Evolutionary conservation across 108 stramenopile genomes (phyloP), one percentile per base, ranked within the genome.

Genomic region (Conticribra guillardii): DNA sequence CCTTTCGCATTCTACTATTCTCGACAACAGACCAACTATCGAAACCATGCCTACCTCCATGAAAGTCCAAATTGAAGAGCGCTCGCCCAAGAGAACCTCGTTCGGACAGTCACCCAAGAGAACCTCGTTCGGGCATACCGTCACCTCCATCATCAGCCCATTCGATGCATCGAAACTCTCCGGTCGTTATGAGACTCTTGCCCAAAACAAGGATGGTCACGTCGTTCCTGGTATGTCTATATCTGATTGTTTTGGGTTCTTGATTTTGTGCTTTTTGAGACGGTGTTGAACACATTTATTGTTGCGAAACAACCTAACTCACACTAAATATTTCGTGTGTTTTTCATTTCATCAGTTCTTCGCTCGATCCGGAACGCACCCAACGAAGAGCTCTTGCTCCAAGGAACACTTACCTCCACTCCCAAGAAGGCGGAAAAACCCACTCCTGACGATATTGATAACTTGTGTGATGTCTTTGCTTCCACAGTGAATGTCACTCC

Each of bases 181-280:
- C 21, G 71, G 71, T 15, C 51, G 71, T 18, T 73, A 73, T 22
- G 71, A 73, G 33, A 64, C 62, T 47, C 45, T 53, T 17, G 46
- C 54, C 11, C 32, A 17, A 5, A 52, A 32, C 32, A 73, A 73
- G 50, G 32, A 64, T 19, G 71, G 71, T 1, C 21, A 46, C 9
- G 24, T 49, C 19, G 46, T 54, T 0, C 61, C 49, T 2, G 70
- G 59, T 21, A 5, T 54, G 18, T 51, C 58, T 1, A 58, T 34
- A 27, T 49, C 60, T 19, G 50, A 58, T 29, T 24, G 62, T 34
- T 52, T 54, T 2, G 2, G 27, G 11, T 24, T 67, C 0, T 34
- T 46, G 15, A 14, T 46, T n/a, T 30, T 67, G 3, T 22, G 51
- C 2, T 31, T 65, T 1, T n/a, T n/a, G n/a, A n/a, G n/a, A n/a